Base-by-base conservation (phyloP, 2,329 filamentous ascomycete genomes). In the Stagonosporopsis chrysanthemi region DNA sequence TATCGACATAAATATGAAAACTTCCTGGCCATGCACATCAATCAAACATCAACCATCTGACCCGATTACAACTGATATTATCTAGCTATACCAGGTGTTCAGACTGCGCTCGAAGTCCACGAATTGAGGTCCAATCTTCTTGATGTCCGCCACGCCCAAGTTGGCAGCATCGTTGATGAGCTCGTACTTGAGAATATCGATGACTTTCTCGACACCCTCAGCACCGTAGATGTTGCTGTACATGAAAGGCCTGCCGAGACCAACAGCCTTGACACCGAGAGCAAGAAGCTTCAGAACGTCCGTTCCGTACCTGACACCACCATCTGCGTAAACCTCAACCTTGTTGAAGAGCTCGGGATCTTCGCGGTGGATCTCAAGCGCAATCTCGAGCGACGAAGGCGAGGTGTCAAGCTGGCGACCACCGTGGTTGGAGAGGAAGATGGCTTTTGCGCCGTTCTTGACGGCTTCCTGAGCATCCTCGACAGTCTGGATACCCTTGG, bases 371-470 rank as follows among this genome's bases (percentile, higher is more conserved):
- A 92, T 88, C 60, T 92, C 90, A 8, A 91, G 84, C 4, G 90
- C 90, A 47, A 94, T 86, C 67, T 95, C 90, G 11, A 89, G 86
- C 1, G 89, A 86, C 0, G 84, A 89, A 0, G 89, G 88, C 2
- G 83, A 80, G n/a, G 81, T 44, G 74, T 79, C 77, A 48, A 77
- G 67, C 44, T 75, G 72, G 43, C 77, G 71, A 11, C 77, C 77
- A 19, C 77, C 77, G 62, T 79, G 77, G 66, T 79, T 79, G 44
- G 75, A 77, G 41, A 79, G 66, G 63, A 75, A 77, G 49, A 78
- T 75, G 3, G 77, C 77, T 26, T 71, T 71, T 8, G 68, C 74
- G 12, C 77, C 77, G 6, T 74, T 56, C 41, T 76, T 67, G 33
- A 76, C 67, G 1, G 72, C 74, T 9, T 74, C 65, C 42, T 72